Evolutionary conservation across 1,284 basidiomycete species (phyloP), one percentile per base, ranked within the genome.

Genomic region (Sutorius eximius): DNA sequence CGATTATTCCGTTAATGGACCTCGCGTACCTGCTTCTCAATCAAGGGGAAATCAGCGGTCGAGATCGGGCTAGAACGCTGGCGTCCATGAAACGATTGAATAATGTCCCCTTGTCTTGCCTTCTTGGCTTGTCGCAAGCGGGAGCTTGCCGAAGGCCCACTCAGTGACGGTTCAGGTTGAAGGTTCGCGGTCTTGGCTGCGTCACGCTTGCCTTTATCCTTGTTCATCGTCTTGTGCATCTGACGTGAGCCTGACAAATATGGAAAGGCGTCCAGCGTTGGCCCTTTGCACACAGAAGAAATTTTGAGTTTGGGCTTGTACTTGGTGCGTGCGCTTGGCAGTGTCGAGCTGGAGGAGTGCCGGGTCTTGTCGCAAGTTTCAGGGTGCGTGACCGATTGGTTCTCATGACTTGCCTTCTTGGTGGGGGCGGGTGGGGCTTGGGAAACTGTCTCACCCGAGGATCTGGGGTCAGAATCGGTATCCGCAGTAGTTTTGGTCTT

Each of bases 321-420:
- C 59, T 69, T 69, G 29, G 64, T 71, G 36, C 67, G 70, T 24
- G 68, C 59, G 5, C 38, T 58, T 32, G 67, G 67, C 43, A 69
- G 33, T 3, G 43, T 60, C 11, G 60, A 49, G 22, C 54, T 56
- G 49, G 45, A 22, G 29, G 43, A 22, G 24, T 46, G 49, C 51
- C 47, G 56, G 27, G 36, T 38, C 33, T 12, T 34, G 22, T 48
- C 37, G 46, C 54, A 37, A 20, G 46, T 52, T 55, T 67, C 60
- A 55, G 51, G 41, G 15, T 37, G 49, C 24, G 36, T 40, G 34
- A 52, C 45, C 8, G 27, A 12, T 41, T 47, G 49, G 45, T 50
- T 53, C 49, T 47, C 45, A 34, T 34, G 53, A 41, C n/a, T 24
- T 45, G 29, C 49, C 42, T 30, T 44, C 51, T 46, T 44, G 44